A percentile compares a stretch with the other conserved stretches of the same genome.
Evolutionary conservation across 2,329 filamentous ascomycete species (phyloP).

Genomic region (Capronia americana): DNA sequence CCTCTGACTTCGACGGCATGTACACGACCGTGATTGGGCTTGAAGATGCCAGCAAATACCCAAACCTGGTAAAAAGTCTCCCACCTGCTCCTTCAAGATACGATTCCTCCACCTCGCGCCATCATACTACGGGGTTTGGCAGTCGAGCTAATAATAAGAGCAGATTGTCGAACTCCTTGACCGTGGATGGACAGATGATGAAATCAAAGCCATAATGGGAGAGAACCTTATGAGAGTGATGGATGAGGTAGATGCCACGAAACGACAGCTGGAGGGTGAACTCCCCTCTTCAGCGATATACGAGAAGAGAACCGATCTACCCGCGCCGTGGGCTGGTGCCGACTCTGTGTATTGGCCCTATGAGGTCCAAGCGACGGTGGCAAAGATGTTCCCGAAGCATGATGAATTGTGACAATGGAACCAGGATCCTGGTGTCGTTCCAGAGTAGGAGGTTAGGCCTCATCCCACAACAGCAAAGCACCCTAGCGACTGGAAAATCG

Average conservation of each 20-base stretch:
- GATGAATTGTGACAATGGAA: conserved; percentile 27
- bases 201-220: conserved; percentile 77
- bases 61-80: conserved; percentile 59
- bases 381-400: conserved; percentile 26
- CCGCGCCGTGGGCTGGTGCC: conserved; percentile 23
- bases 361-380: conserved; percentile 24
- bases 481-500: too few species aligned
- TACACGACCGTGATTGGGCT: conserved; percentile 68
- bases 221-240: conserved; percentile 84
- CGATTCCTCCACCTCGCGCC: too few species aligned
- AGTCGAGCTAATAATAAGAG: conserved; percentile 14
- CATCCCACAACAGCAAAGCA: too few species aligned
- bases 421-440: too few species aligned
- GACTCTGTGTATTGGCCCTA: conserved; percentile 2
- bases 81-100: not conserved
- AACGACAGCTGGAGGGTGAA: conserved; percentile 13
- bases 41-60: conserved; percentile 84
- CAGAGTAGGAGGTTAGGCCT: too few species aligned
- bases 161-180: conserved; percentile 73
- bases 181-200: conserved; percentile 73
- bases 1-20: conserved; percentile 48
- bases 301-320: conserved; percentile 32
- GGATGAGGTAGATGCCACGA: conserved; percentile 74
- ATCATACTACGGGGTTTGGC: too few species aligned
- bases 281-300: conserved; percentile 25